Percentiles rank a stretch among this genome's conserved stretches.
Conservation (phyloP, 257 asterid species). For the Solanum appendiculatum region DNA sequence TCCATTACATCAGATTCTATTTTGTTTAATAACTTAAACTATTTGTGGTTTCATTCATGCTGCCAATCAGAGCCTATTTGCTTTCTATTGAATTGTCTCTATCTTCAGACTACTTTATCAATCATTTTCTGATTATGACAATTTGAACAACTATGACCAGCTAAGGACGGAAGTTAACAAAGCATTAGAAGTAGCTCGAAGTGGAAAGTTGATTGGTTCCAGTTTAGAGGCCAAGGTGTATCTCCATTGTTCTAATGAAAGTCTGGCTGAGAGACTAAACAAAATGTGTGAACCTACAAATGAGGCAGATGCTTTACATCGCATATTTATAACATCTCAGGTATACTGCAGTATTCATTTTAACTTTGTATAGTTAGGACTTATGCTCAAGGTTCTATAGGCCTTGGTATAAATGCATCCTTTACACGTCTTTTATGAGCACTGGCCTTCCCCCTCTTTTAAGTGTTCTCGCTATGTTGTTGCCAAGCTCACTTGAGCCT, state of each 20-base stretch:
- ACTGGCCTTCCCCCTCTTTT: neutral
- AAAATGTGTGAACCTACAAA: conserved; percentile 42
- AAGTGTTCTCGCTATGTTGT: neutral
- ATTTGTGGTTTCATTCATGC: neutral
- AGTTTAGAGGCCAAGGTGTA: conserved; percentile 89
- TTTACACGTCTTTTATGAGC: neutral
- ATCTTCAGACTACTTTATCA: neutral
- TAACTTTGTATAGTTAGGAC: neutral
- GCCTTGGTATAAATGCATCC: neutral
- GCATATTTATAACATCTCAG: conserved; percentile 93
- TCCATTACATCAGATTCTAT: neutral
- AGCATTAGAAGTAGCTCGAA: conserved; percentile 89
- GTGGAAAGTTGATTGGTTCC: conserved; percentile 73
- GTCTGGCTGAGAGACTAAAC: conserved; percentile 36
- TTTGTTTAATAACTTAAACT: neutral
- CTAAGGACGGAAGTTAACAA: conserved; percentile 95
- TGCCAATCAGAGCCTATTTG: neutral
- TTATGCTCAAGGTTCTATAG: neutral
- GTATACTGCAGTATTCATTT: conserved; percentile 14
- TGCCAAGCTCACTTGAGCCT: neutral
- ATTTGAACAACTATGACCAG: conserved; percentile 32
- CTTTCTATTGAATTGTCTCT: neutral
- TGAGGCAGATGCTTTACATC: conserved; percentile 77
- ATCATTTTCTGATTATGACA: neutral
- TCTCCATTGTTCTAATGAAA: conserved; percentile 54